A percentile compares a stretch with the other conserved stretches of the same genome.
These are phyloP conservation scores for Leccinellum rugosiceps DNA, from an alignment of 768 basidiomycete genomes.

Conservation along the genomic window DNA sequence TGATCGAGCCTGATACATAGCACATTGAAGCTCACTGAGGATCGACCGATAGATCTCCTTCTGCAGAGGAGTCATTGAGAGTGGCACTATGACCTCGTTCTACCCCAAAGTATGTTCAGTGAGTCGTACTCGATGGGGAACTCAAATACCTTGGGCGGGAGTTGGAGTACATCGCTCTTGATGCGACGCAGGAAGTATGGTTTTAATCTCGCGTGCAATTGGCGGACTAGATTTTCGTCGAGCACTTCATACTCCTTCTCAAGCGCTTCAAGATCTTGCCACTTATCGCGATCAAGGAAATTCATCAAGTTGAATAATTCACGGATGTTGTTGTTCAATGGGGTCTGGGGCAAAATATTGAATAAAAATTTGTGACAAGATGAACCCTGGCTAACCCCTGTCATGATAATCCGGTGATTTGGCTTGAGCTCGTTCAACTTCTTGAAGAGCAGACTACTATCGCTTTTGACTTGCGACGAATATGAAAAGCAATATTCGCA, in stretches of 20 bases:
- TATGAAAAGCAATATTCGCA: slow-evolving; percentile 1
- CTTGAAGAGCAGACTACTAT: slow-evolving; percentile 74
- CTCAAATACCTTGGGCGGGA: slow-evolving; percentile 78
- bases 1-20: slow-evolving; percentile 15
- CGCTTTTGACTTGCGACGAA: slow-evolving; percentile 69
- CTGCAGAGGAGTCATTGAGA: slow-evolving; percentile 84
- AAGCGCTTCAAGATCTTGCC: slow-evolving; percentile 72
- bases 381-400: slow-evolving; percentile 54
- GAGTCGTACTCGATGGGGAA: not conserved
- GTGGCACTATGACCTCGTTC: slow-evolving; percentile 91
- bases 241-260: slow-evolving; percentile 75
- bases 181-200: slow-evolving; percentile 93
- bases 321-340: slow-evolving; percentile 94
- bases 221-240: slow-evolving; percentile 73
- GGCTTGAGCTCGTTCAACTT: slow-evolving; percentile 77
- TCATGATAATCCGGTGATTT: slow-evolving; percentile 83
- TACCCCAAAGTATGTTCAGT: slow-evolving; percentile 27
- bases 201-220: slow-evolving; percentile 72
- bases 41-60: slow-evolving; percentile 87
- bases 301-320: slow-evolving; percentile 98
- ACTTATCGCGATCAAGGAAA: slow-evolving; percentile 79
- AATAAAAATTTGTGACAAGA: not conserved
- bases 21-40: slow-evolving; percentile 47
- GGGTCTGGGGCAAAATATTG: slow-evolving; percentile 52
- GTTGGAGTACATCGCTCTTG: slow-evolving; percentile 87